Evolutionary conservation across 2,329 filamentous ascomycete genomes (phyloP).

Genomic region (Pseudocercospora pini-densiflorae): DNA sequence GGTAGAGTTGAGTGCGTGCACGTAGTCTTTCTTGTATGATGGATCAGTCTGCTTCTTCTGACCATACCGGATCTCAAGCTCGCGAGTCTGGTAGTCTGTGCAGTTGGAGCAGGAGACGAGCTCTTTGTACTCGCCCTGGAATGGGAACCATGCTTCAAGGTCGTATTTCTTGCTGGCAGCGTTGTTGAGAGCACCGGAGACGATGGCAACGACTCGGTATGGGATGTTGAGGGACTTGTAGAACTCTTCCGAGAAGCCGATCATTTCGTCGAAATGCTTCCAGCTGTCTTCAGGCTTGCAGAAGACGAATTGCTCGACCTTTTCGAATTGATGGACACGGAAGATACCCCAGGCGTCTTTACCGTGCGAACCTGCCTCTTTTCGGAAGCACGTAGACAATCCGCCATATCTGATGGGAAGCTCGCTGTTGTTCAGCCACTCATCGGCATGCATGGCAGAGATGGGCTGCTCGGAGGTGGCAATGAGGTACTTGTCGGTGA

Average conservation of each 20-base stretch:
- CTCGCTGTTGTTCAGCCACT: slow-evolving; percentile 85
- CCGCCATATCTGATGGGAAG: slow-evolving; percentile 88
- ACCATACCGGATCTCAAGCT: slow-evolving; percentile 90
- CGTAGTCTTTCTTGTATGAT: slow-evolving; percentile 83
- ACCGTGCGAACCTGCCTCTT: slow-evolving; percentile 90
- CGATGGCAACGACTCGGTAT: slow-evolving; percentile 90
- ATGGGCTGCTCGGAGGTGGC: slow-evolving; percentile 95
- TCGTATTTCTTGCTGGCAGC: slow-evolving; percentile 92
- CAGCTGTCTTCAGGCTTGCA: slow-evolving; percentile 89
- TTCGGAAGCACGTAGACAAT: slow-evolving; percentile 93
- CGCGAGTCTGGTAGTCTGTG: slow-evolving; percentile 94
- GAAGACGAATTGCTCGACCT: slow-evolving; percentile 80
- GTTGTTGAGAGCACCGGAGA: slow-evolving; percentile 94
- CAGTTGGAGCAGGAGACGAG: slow-evolving; percentile 98
- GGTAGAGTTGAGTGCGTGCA: slow-evolving; percentile 89
- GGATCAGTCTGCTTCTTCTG: slow-evolving; percentile 80
- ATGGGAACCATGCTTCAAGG: slow-evolving; percentile 94
- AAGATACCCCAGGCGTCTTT: slow-evolving; percentile 98
- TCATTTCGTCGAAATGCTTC: slow-evolving; percentile 94
- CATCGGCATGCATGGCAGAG: slow-evolving; percentile 82
- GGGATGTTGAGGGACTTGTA: slow-evolving; percentile 88
- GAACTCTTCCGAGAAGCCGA: slow-evolving; percentile 87
- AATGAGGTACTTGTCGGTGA: slow-evolving; percentile 82
- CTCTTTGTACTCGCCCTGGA: slow-evolving; percentile 97
- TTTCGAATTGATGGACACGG: slow-evolving; percentile 97